Base-by-base conservation (phyloP, 352 stramenopile species). In the Phytophthora boehmeriae region DNA sequence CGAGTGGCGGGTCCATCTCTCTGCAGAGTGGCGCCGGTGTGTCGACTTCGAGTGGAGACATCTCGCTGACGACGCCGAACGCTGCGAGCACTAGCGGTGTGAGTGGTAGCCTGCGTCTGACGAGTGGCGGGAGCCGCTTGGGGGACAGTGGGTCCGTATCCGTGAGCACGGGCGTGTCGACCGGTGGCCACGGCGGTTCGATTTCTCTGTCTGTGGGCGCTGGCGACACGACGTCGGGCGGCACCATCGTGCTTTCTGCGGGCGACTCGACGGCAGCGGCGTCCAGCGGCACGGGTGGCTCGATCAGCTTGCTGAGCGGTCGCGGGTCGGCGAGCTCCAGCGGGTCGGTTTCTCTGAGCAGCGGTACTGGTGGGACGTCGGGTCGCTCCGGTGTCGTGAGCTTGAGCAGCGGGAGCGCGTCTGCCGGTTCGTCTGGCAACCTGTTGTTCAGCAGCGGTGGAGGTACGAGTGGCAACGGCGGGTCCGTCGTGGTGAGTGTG, bases 121-220 rank as follows among this genome's bases (percentile, higher is more conserved):
- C 32, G 32, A 38, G 32, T 13, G 32, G 32, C 32, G 32, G 8
- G 32, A 38, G 32, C 13, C 32, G 32, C 32, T 8, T 38, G n/a
- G 32, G 32, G 13, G 13, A 38, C 32, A 38, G 32, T 13, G 68
- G 68, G 5, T 55, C 30, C 30, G 36, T 76, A 28, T 14, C 44
- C 25, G 13, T 76, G 32, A 38, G 32, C 32, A 92, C 84, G n/a
- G 89, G 87, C 5, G 36, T 39, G 11, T 75, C 82, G 9, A 42
- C 25, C 10, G 43, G 14, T 25, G 52, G 44, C 25, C 17, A 38
- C 41, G 50, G 60, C 20, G 32, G 32, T 8, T 38, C 32, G 32
- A 38, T 38, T 17, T 38, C 32, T 38, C 32, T 38, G 32, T 38
- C 32, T 13, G 32, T 38, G 32, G 32, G 32, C 8, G 8, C 13